Conservation (phyloP, 2,329 filamentous ascomycete genomes). For the Xylaria sp. region DNA sequence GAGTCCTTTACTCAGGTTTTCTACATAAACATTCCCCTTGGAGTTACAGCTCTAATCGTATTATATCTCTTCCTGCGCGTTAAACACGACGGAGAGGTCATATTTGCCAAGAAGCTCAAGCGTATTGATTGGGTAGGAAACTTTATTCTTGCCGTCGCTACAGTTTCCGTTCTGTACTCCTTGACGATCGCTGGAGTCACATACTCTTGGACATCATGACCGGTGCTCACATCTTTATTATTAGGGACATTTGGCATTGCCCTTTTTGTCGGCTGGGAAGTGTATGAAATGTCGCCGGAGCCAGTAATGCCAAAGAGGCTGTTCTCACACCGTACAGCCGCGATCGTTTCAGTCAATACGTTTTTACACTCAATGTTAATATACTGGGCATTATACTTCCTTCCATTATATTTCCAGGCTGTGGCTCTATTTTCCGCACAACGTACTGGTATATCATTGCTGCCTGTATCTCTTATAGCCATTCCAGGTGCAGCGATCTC, state of each 20-base stretch:
- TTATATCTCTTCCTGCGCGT: slow-evolving; percentile 30
- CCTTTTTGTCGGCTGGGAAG: no score
- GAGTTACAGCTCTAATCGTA: slow-evolving; percentile 38
- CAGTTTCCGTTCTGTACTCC: not conserved
- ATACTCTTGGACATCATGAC: not conserved
- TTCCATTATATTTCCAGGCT: slow-evolving; percentile 54
- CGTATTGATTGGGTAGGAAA: slow-evolving; percentile 7
- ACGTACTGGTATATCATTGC: slow-evolving; percentile 36
- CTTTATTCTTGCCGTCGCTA: not conserved
- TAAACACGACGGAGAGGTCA: not conserved
- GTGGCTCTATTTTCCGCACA: slow-evolving; percentile 42
- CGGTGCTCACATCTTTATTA: not conserved
- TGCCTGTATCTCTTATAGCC: not conserved
- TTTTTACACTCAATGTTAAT: slow-evolving; percentile 47
- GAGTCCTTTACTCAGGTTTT: no score
- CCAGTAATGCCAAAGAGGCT: slow-evolving; percentile 49
- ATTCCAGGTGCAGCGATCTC: not conserved
- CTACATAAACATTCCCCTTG: slow-evolving; percentile 42
- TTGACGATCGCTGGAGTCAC: not conserved
- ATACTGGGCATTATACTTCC: slow-evolving; percentile 47
- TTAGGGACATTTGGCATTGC: slow-evolving; percentile 21
- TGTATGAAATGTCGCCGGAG: slow-evolving; percentile 31
- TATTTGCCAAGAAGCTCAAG: not conserved
- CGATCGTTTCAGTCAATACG: slow-evolving; percentile 41
- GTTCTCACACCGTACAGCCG: slow-evolving; percentile 50